These are phyloP conservation scores for Mycena vulgaris DNA, from an alignment of 768 basidiomycete species.

Conservation along the genomic window DNA sequence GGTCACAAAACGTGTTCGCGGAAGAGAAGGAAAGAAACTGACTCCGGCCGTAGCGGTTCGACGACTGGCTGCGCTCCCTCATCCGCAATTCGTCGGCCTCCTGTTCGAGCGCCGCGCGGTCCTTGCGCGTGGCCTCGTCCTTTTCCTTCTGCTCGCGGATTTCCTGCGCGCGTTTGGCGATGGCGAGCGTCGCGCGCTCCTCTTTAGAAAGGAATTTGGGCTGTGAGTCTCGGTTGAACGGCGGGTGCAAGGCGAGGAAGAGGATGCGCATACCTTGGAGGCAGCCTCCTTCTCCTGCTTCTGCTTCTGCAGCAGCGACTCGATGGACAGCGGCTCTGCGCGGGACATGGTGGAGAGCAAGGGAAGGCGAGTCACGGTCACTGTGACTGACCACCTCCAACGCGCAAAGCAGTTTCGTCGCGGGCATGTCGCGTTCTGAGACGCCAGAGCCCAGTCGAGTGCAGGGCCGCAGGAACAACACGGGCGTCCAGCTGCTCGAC, in stretches of 20 bases:
- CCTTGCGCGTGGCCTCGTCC: slow-evolving; percentile 71
- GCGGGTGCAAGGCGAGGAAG: background rate
- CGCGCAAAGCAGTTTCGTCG: background rate
- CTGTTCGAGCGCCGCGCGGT: slow-evolving; percentile 81
- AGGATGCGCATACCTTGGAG: slow-evolving; percentile 76
- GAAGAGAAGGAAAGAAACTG: slow-evolving; percentile 45
- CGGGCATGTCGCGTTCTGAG: slow-evolving; percentile 29
- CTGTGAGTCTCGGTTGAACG: slow-evolving; percentile 58
- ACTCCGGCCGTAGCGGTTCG: slow-evolving; percentile 56
- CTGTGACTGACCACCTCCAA: no score
- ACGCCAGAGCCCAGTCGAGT: slow-evolving; percentile 71
- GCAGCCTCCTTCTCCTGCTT: slow-evolving; percentile 91
- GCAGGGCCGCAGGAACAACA: slow-evolving; percentile 70
- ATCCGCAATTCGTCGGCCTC: slow-evolving; percentile 79
- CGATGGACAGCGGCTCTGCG: slow-evolving; percentile 89
- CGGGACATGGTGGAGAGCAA: slow-evolving; percentile 59
- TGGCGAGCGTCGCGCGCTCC: slow-evolving; percentile 90
- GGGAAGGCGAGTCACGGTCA: background rate
- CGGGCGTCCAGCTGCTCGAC: slow-evolving; percentile 72
- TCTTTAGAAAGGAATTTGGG: slow-evolving; percentile 96
- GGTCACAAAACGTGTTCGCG: slow-evolving; percentile 31
- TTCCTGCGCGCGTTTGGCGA: slow-evolving; percentile 89
- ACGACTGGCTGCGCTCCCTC: slow-evolving; percentile 61
- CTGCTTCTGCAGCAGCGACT: slow-evolving; percentile 89
- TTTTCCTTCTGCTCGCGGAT: slow-evolving; percentile 79